Evolutionary conservation across 2,329 filamentous ascomycete genomes (phyloP).

Genomic region (Purpureocillium lavendulum): DNA sequence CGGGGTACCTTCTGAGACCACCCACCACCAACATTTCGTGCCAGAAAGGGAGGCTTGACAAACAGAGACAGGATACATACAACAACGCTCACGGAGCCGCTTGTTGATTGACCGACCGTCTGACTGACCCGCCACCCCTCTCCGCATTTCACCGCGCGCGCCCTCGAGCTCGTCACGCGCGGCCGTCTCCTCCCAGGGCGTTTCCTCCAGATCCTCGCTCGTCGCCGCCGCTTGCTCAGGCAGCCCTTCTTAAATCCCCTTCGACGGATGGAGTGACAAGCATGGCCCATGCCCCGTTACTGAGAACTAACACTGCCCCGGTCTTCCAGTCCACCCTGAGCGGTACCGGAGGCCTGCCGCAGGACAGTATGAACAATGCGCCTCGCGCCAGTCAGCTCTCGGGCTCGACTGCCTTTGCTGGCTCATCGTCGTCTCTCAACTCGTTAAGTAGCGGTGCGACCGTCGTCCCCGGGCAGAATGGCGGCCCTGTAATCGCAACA

Average conservation of each 20-base stretch:
- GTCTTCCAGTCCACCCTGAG: constrained; percentile 41
- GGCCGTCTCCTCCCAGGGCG: neutral
- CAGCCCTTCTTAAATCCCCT: constrained; percentile 5
- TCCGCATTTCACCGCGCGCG: neutral
- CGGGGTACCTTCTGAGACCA: constrained; percentile 7
- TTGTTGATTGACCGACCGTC: neutral
- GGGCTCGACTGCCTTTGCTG: constrained; percentile 48
- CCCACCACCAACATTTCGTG: constrained; percentile 1
- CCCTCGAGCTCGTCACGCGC: neutral
- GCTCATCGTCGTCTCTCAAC: constrained; percentile 43
- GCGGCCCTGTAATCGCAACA: constrained; percentile 63
- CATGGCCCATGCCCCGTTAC: constrained; percentile 52
- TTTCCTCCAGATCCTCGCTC: neutral
- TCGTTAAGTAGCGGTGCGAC: constrained; percentile 38
- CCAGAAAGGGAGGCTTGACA: constrained; percentile 7
- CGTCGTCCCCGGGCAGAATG: constrained; percentile 31
- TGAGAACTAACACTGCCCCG: constrained; percentile 51
- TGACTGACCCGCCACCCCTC: neutral
- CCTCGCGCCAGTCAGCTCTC: constrained; percentile 55
- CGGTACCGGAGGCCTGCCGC: constrained; percentile 34
- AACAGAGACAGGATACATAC: constrained; percentile 1
- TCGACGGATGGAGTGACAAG: constrained; percentile 36
- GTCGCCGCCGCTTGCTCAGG: constrained; percentile 1
- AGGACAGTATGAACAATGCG: constrained; percentile 41
- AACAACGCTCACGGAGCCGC: neutral